Base-by-base conservation (phyloP, 352 stramenopile species). In the Elongisporangium senticosum region DNA sequence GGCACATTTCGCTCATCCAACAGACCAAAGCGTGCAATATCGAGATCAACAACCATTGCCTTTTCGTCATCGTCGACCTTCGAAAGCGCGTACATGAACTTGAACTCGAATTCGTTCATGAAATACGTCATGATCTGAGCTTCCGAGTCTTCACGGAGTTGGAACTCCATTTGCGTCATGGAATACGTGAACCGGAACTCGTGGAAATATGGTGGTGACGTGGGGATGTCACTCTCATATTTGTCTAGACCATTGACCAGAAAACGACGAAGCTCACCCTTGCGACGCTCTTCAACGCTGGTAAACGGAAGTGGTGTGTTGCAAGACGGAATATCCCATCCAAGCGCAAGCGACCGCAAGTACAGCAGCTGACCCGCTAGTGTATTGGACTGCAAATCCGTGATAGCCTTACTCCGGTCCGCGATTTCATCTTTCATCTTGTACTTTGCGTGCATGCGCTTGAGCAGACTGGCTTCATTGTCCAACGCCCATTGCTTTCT, bases 21-120 rank as follows among this genome's bases (percentile, higher is more conserved):
- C 26, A 96, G 53, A 4, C 79, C 79, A 58, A 95, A 93, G 3
- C 83, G 79, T 19, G 60, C 48, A n/a, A 80, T 71, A 49, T 78
- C 72, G 50, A 94, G 49, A 51, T 79, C 67, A 7, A 91, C 56
- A 0, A 65, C 65, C 8, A 82, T 74, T 22, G 74, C 64, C 19
- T 79, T 69, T n/a, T 62, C 54, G 7, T 61, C 49, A 7, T 68
- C 47, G 5, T 49, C 64, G 4, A 83, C 60, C 59, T 76, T 85
- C n/a, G 67, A 66, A 61, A 94, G 62, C 5, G 63, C 61, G 26
- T 75, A 82, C 5, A 59, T 61, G n/a, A 93, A 15, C 39, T 77
- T 67, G 11, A 90, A 57, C 11, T 62, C 47, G 52, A 90, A 56
- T 2, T 80, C 71, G 49, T 74, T 56, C 37, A 76, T 65, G 43